A percentile compares a stretch with the other conserved stretches of the same genome.
phyloP scores from a whole-genome alignment of 2,329 filamentous ascomycete species.

The Calonectria honghensis region DNA sequence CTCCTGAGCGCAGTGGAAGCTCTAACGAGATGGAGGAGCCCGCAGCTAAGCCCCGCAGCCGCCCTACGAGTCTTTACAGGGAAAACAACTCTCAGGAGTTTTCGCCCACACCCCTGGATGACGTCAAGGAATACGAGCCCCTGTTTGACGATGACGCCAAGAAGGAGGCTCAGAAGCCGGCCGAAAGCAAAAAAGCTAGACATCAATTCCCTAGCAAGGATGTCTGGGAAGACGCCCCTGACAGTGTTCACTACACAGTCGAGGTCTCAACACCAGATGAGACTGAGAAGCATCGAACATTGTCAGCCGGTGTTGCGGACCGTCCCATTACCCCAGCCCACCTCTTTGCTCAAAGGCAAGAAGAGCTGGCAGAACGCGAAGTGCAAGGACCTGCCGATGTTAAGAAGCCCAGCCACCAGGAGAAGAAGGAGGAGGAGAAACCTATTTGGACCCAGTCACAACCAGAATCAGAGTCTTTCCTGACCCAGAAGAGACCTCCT shows the following conservation, averaged over 20 bases:
- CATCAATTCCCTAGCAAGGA: slow-evolving; percentile 94
- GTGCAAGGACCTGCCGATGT: slow-evolving; percentile 55
- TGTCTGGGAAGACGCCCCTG: slow-evolving; percentile 97
- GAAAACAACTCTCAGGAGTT: slow-evolving; percentile 71
- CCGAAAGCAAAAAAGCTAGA: slow-evolving; percentile 71
- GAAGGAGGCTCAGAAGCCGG: slow-evolving; percentile 64
- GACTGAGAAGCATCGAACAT: slow-evolving; percentile 63
- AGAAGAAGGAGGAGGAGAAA: slow-evolving; percentile 54
- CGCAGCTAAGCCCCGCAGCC: slow-evolving; percentile 78
- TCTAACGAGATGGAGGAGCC: slow-evolving; percentile 74
- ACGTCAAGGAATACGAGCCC: slow-evolving; percentile 96
- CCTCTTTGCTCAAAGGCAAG: slow-evolving; percentile 79
- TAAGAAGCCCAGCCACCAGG: slow-evolving; percentile 49
- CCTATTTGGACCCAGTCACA: slow-evolving; percentile 69
- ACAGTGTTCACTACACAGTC: slow-evolving; percentile 85
- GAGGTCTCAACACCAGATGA: slow-evolving; percentile 87
- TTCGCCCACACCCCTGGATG: slow-evolving; percentile 83
- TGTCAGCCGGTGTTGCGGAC: slow-evolving; percentile 56
- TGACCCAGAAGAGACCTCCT: slow-evolving; percentile 73
- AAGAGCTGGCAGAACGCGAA: slow-evolving; percentile 78
- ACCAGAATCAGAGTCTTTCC: slow-evolving; percentile 62
- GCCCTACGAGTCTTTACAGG: slow-evolving; percentile 75
- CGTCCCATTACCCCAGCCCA: slow-evolving; percentile 75
- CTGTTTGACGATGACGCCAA: slow-evolving; percentile 89
- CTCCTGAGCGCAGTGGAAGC: slow-evolving; percentile 77